A percentile compares a stretch with the other conserved stretches of the same genome.
phyloP scores from a whole-genome alignment of 2,329 filamentous ascomycete species.

The Pseudogymnoascus sp. region DNA sequence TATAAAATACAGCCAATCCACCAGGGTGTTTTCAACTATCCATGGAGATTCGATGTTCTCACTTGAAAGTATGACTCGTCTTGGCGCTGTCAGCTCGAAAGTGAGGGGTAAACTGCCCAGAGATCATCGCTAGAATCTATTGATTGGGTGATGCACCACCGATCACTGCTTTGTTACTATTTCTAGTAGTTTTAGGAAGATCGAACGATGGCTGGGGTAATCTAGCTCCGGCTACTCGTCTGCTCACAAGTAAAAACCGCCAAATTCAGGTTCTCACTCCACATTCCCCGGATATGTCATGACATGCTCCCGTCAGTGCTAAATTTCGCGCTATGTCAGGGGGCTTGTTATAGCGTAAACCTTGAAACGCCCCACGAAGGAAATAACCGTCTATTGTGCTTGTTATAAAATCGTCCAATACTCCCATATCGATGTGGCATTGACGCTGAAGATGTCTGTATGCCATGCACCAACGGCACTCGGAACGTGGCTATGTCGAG shows the following conservation, averaged over 20 bases:
- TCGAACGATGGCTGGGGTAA: background rate
- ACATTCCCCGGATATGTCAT: background rate
- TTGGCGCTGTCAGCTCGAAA: no score
- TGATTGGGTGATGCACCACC: slow-evolving; percentile 55
- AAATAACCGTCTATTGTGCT: background rate
- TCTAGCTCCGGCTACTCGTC: background rate
- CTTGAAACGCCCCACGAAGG: background rate
- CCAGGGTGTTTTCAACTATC: slow-evolving; percentile 49
- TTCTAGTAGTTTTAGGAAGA: slow-evolving; percentile 13
- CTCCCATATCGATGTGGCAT: background rate
- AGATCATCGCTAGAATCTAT: slow-evolving; percentile 23
- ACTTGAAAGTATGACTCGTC: slow-evolving; percentile 23
- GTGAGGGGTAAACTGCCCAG: no score
- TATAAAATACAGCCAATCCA: slow-evolving; percentile 70
- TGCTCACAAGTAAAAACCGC: background rate
- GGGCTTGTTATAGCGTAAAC: background rate
- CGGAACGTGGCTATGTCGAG: background rate
- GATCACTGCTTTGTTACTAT: slow-evolving; percentile 54
- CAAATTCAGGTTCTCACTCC: background rate
- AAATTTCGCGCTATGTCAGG: background rate
- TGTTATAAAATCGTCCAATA: background rate
- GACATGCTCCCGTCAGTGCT: background rate
- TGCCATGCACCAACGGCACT: background rate
- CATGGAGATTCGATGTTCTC: slow-evolving; percentile 45
- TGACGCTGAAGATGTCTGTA: background rate